Percentiles rank a stretch among this genome's conserved stretches.
Evolutionary conservation across 2,329 filamentous ascomycete species (phyloP).

Genomic region (Acrocalymma vagum): DNA sequence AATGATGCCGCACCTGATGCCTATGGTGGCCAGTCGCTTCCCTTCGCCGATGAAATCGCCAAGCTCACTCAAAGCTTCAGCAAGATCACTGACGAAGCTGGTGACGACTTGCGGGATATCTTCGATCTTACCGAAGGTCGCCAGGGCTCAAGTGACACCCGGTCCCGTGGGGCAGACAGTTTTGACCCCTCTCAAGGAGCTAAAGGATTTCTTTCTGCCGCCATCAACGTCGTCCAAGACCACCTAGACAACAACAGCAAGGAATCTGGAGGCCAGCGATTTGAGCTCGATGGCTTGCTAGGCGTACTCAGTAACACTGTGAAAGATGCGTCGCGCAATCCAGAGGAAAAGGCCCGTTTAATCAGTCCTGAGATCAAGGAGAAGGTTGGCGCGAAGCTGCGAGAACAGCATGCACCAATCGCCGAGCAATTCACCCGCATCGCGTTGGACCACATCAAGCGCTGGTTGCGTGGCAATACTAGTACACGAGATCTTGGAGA

Average conservation of each 20-base stretch:
- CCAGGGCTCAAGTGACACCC: slow-evolving; percentile 16
- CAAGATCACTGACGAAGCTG: slow-evolving; percentile 36
- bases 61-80: slow-evolving; percentile 38
- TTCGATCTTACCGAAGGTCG: slow-evolving; percentile 34
- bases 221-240: slow-evolving; percentile 34
- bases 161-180: slow-evolving; percentile 21
- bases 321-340: slow-evolving; percentile 37
- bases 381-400: slow-evolving; percentile 33
- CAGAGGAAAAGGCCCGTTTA: slow-evolving; percentile 37
- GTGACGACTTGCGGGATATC: slow-evolving; percentile 36
- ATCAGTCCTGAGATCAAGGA: slow-evolving; percentile 42
- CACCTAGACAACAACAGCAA: slow-evolving; percentile 27
- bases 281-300: slow-evolving; percentile 35
- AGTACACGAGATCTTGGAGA: slow-evolving; percentile 38
- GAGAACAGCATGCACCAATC: slow-evolving; percentile 33
- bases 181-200: slow-evolving; percentile 28
- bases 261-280: slow-evolving; percentile 16
- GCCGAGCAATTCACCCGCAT: slow-evolving; percentile 40
- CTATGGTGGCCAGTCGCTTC: slow-evolving; percentile 37
- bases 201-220: slow-evolving; percentile 33
- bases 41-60: slow-evolving; percentile 39
- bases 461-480: slow-evolving; percentile 40
- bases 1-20: slow-evolving; percentile 37
- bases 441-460: slow-evolving; percentile 40
- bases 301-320: slow-evolving; percentile 36